These are phyloP conservation scores for Globisporangium lucens DNA, from an alignment of 352 stramenopile species.

Conservation along the genomic window DNA sequence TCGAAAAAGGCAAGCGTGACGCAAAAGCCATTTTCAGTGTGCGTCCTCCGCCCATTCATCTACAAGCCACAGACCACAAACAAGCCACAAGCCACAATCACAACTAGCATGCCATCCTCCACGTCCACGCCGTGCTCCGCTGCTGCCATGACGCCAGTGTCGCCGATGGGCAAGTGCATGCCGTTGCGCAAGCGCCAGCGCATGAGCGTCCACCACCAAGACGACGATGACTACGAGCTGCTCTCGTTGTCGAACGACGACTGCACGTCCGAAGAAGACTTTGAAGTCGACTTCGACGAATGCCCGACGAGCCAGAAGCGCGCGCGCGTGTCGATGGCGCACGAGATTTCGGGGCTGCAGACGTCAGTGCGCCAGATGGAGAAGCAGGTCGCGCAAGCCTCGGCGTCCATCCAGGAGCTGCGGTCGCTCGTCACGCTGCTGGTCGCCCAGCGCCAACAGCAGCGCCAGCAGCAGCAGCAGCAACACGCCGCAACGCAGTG, in stretches of 20 bases:
- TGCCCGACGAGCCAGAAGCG: not conserved
- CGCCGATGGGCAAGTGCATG: conserved; percentile 19
- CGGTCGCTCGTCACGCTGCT: conserved; percentile 38
- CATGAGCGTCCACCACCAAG: not conserved
- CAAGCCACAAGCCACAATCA: too few relatives aligned
- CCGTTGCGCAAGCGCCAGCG: conserved; percentile 20
- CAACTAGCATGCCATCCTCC: not conserved
- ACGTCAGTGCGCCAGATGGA: conserved; percentile 22
- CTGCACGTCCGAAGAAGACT: not conserved
- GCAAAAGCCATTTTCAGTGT: not conserved
- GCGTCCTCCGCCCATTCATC: too few relatives aligned
- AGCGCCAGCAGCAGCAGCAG: not conserved
- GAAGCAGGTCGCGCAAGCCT: conserved; percentile 39
- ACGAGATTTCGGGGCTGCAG: conserved; percentile 38
- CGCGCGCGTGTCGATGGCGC: not conserved
- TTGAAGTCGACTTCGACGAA: not conserved
- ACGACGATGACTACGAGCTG: not conserved
- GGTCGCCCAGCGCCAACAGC: conserved; percentile 30
- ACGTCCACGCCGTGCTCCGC: not conserved
- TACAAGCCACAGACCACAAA: not conserved
- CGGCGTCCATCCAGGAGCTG: conserved; percentile 41
- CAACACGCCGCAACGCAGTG: not conserved
- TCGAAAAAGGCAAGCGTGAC: not conserved
- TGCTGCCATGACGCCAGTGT: conserved; percentile 4
- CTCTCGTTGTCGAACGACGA: not conserved